Percentiles rank a stretch among this genome's conserved stretches.
phyloP scores from a whole-genome alignment of 164 flowering plant genomes.

The Vitis cinerea region DNA sequence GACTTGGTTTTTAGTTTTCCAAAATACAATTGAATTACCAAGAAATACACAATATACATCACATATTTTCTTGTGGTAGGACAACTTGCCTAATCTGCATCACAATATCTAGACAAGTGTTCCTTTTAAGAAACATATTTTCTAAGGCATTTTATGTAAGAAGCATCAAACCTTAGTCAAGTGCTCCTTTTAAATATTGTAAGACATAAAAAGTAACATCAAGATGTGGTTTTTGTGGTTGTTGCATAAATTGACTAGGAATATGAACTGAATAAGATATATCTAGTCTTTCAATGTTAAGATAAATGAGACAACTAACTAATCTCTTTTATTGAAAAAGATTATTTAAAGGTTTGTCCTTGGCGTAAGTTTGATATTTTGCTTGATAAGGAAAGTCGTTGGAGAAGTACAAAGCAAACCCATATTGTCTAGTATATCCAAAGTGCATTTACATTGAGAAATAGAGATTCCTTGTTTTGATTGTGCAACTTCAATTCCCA shows the following conservation, averaged over 20 bases:
- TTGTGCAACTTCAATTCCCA: too few species aligned
- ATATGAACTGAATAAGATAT: conserved; percentile 13
- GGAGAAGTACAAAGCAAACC: conserved; percentile 13
- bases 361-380: neutral
- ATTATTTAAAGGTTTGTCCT: neutral
- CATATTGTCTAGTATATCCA: conserved; percentile 10
- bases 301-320: conserved; percentile 9
- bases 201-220: neutral
- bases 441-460: conserved; percentile 11
- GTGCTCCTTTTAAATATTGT: neutral
- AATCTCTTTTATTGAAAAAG: neutral
- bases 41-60: neutral
- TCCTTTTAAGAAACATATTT: too few species aligned
- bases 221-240: neutral
- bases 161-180: neutral
- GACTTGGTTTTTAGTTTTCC: neutral
- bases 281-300: conserved; percentile 9
- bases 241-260: conserved; percentile 16
- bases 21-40: neutral
- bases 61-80: neutral
- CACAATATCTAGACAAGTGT: neutral
- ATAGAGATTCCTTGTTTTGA: neutral
- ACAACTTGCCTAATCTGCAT: neutral
- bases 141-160: neutral
- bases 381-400: conserved; percentile 3